Evolutionary conservation across 1,284 basidiomycete genomes (phyloP), one percentile per base, ranked within the genome.

Genomic region (Fereydounia khargensis): DNA sequence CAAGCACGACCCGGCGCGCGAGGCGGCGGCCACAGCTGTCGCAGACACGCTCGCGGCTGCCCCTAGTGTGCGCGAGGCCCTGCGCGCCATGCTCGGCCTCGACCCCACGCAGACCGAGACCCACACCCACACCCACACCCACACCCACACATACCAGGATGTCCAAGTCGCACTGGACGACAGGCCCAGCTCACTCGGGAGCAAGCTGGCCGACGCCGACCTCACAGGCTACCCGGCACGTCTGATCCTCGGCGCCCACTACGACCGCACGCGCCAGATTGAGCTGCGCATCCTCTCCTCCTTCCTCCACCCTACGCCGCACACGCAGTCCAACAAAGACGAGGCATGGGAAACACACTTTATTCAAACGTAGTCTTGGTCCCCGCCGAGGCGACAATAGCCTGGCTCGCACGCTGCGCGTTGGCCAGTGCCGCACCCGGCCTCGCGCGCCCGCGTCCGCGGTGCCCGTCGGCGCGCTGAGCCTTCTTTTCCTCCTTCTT

Each of bases 351-450:
- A n/a, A n/a, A n/a, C n/a, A n/a, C n/a, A n/a, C n/a, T n/a, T n/a
- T 27, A 30, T 4, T 60, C 58, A 31, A 96, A 97, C 21, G 83
- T 84, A 47, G 87, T 86, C 79, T 91, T 95, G 75, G 84, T 83
- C n/a, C 89, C 89, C 65, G 83, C 80, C 56, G 81, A 80, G 22
- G 86, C 85, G 6, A 95, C 81, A 66, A 97, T 94, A 1, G 85
- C 88, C 16, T 84, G 85, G 49, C 85, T 86, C 76, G 89, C 88
- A 42, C 92, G 82, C 73, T 87, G 86, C 16, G 94, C 92, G 49
- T 84, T 82, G 0, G 91, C 91, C 18, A 96, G 81, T 4, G 90
- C 91, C 4, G 91, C 92, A 44, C 92, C 92, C 19, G 92, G 91
- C 74, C 83, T 86, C 6, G 85, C 81, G 20, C 21, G 25, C 74